phyloP scores from a whole-genome alignment of 257 asterid species.

The Nicotiana otophora region DNA sequence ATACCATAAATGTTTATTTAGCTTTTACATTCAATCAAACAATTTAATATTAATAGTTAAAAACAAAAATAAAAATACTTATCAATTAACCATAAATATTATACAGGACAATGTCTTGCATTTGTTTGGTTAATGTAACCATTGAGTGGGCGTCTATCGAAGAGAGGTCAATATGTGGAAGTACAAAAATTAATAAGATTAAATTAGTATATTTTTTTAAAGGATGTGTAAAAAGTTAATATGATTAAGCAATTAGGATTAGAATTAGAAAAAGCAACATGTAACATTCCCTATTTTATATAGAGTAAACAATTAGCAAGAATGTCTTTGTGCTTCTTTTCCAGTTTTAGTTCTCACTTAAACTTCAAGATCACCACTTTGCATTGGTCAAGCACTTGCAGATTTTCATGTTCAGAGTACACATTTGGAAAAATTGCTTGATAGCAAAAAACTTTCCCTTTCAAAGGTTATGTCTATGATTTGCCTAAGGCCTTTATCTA shows the following conservation, averaged over 20 bases:
- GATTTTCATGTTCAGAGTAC: background rate
- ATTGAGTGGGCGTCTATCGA: too few relatives aligned
- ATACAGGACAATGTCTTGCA: too few relatives aligned
- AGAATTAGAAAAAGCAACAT: background rate
- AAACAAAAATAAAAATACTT: too few relatives aligned
- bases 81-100: too few relatives aligned
- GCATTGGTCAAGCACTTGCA: background rate
- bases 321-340: background rate
- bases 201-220: too few relatives aligned
- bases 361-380: background rate
- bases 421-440: background rate
- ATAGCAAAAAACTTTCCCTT: background rate
- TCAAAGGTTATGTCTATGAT: background rate
- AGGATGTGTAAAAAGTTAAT: background rate
- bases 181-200: too few relatives aligned
- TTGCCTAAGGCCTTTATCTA: background rate
- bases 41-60: too few relatives aligned
- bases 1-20: too few relatives aligned
- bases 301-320: background rate
- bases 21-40: too few relatives aligned
- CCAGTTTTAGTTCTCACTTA: background rate
- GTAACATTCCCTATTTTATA: too few relatives aligned
- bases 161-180: too few relatives aligned
- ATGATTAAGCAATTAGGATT: background rate
- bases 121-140: too few relatives aligned